Evolutionary conservation across 768 basidiomycete genomes (phyloP).

Genomic region (Bullera alba): DNA sequence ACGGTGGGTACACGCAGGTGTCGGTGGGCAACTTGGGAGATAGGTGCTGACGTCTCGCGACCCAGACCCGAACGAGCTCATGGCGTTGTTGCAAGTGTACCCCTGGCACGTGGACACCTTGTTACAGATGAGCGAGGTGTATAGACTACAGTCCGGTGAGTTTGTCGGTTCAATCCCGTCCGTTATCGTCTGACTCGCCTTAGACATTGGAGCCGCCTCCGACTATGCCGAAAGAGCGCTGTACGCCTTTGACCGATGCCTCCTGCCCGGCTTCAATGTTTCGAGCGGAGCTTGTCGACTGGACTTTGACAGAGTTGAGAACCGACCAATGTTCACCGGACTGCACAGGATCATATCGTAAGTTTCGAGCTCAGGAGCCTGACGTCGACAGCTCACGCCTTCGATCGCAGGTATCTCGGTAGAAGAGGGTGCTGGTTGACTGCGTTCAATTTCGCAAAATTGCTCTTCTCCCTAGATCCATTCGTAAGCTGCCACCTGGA

Average conservation of each 20-base stretch:
- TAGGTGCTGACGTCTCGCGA: neutral
- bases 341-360: slow-evolving; percentile 75
- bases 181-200: neutral
- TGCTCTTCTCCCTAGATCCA: slow-evolving; percentile 78
- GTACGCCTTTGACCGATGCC: slow-evolving; percentile 85
- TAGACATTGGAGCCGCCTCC: slow-evolving; percentile 74
- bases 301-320: slow-evolving; percentile 82
- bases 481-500: slow-evolving; percentile 9
- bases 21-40: too few species aligned
- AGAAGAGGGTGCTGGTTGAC: slow-evolving; percentile 84
- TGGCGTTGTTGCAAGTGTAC: slow-evolving; percentile 63
- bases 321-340: slow-evolving; percentile 84
- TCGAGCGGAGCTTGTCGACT: slow-evolving; percentile 72
- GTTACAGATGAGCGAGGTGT: slow-evolving; percentile 76
- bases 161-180: neutral
- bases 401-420: slow-evolving; percentile 65
- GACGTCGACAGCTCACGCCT: neutral
- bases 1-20: slow-evolving; percentile 54
- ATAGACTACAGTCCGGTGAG: slow-evolving; percentile 77
- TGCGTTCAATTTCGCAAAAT: slow-evolving; percentile 82
- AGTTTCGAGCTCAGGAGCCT: slow-evolving; percentile 30
- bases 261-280: slow-evolving; percentile 79
- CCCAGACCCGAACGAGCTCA: slow-evolving; percentile 52
- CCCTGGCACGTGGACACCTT: slow-evolving; percentile 93
- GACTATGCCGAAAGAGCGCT: slow-evolving; percentile 88